Conservation (phyloP, 306 rosid species). For the Prunus armeniaca region DNA sequence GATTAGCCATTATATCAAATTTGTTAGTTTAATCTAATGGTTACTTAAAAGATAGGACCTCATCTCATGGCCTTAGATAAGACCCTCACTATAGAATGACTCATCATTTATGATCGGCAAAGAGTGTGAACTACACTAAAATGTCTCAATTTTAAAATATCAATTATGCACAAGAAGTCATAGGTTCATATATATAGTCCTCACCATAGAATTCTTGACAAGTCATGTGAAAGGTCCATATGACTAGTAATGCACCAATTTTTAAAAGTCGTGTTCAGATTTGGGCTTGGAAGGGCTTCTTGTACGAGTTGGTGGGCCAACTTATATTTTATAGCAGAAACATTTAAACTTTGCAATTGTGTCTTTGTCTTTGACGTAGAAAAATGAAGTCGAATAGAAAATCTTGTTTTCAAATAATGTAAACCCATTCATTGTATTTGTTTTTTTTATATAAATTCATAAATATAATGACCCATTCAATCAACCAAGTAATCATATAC, state of each 20-base stretch:
- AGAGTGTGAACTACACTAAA: no score
- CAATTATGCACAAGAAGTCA: neutral
- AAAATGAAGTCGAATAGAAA: neutral
- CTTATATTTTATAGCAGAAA: neutral
- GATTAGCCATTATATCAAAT: no score
- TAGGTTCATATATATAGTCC: no score
- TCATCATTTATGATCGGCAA: no score
- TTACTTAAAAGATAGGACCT: no score
- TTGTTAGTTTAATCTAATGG: no score
- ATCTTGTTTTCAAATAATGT: neutral
- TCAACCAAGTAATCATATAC: neutral
- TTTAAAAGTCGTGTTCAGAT: neutral
- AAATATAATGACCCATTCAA: neutral
- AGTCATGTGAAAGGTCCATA: no score
- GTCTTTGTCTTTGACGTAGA: neutral
- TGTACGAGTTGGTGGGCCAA: neutral
- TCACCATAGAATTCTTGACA: no score
- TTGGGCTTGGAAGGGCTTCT: neutral
- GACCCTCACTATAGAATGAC: no score
- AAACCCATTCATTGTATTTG: neutral
- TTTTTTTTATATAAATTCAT: neutral
- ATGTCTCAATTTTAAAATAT: neutral
- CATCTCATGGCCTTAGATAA: no score
- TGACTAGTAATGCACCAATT: no score
- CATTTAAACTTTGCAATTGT: neutral